A percentile compares a stretch with the other conserved stretches of the same genome.
These are phyloP conservation scores for Nakaseomyces nivariensis DNA, from an alignment of 1,139 yeast species.

Conservation along the genomic window DNA sequence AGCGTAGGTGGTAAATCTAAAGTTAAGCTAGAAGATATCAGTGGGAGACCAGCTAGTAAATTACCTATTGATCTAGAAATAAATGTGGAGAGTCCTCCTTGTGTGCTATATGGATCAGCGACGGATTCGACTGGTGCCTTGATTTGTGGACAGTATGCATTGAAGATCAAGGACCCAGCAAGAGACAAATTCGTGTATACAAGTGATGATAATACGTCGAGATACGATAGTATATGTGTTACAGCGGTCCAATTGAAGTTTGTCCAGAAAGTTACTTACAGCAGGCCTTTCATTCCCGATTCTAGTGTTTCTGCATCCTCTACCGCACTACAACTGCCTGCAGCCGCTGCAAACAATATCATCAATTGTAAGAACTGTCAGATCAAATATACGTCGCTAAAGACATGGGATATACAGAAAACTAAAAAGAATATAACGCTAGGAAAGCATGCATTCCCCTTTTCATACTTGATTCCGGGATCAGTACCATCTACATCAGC, in stretches of 20 bases:
- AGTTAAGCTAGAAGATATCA: not conserved
- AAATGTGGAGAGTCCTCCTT: slow-evolving; percentile 81
- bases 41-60: slow-evolving; percentile 31
- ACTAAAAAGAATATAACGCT: slow-evolving; percentile 44
- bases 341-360: slow-evolving; percentile 33
- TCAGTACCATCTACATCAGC: slow-evolving; percentile 73
- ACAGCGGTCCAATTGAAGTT: slow-evolving; percentile 53
- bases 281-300: slow-evolving; percentile 55
- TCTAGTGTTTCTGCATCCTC: slow-evolving; percentile 1
- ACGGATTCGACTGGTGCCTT: slow-evolving; percentile 77
- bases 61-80: slow-evolving; percentile 42
- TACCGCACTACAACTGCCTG: slow-evolving; percentile 1
- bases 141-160: slow-evolving; percentile 58
- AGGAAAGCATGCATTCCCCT: slow-evolving; percentile 83
- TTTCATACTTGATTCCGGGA: slow-evolving; percentile 87
- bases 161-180: slow-evolving; percentile 19
- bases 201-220: not conserved
- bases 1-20: too few relatives aligned
- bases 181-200: not conserved
- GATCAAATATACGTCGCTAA: slow-evolving; percentile 47
- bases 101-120: slow-evolving; percentile 72
- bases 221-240: slow-evolving; percentile 29
- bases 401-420: slow-evolving; percentile 79
- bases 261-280: slow-evolving; percentile 56
- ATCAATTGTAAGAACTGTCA: slow-evolving; percentile 51